A percentile compares a stretch with the other conserved stretches of the same genome.
Evolutionary conservation across 2,329 filamentous ascomycete genomes (phyloP).

Genomic region (Trichoderma afroharzianum): DNA sequence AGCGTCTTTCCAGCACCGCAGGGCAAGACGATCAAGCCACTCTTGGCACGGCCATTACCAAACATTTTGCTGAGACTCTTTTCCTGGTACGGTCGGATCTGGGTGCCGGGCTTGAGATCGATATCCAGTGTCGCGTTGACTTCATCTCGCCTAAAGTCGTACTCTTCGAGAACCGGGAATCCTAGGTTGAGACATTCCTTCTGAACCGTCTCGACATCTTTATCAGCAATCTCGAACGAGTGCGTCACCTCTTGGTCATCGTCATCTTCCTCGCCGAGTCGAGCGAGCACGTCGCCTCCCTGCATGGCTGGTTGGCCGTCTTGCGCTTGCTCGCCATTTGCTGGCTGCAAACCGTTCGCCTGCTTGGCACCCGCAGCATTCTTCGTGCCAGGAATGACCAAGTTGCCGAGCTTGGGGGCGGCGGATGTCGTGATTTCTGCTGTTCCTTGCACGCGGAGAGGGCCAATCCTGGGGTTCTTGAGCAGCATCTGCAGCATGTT

Average conservation of each 20-base stretch:
- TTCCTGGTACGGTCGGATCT: conserved; percentile 93
- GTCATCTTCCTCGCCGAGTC: conserved; percentile 78
- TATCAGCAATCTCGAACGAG: conserved; percentile 84
- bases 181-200: conserved; percentile 84
- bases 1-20: conserved; percentile 96
- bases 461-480: conserved; percentile 76
- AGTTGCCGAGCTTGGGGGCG: conserved; percentile 78
- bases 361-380: conserved; percentile 86
- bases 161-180: conserved; percentile 89
- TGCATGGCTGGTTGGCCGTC: conserved; percentile 47
- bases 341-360: conserved; percentile 43
- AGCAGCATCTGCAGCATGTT: conserved; percentile 82
- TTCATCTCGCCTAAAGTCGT: conserved; percentile 91
- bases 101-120: conserved; percentile 81
- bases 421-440: conserved; percentile 73
- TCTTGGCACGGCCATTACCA: conserved; percentile 93
- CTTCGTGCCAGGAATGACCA: conserved; percentile 93
- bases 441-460: conserved; percentile 69
- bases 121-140: conserved; percentile 90
- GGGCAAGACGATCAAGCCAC: conserved; percentile 93
- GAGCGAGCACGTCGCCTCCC: conserved; percentile 67
- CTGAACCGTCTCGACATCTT: conserved; percentile 79
- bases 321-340: conserved; percentile 37
- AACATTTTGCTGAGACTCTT: conserved; percentile 99
- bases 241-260: conserved; percentile 86